These are phyloP conservation scores for Leccinum variicolor DNA, from an alignment of 768 basidiomycete genomes.

Conservation along the genomic window DNA sequence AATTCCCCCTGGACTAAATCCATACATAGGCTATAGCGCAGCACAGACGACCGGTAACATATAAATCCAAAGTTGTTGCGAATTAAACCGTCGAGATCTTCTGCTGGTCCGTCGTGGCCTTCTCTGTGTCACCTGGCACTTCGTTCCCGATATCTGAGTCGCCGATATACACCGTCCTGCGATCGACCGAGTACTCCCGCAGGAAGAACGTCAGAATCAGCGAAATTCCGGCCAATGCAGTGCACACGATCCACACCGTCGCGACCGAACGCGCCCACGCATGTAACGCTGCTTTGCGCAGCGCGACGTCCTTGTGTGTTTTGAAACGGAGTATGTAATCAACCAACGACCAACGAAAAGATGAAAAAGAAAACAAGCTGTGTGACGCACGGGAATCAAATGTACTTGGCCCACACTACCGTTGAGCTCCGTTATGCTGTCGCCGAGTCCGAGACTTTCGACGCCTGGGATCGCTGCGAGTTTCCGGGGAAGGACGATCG, in stretches of 20 bases:
- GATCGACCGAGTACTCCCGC: constrained; percentile 56
- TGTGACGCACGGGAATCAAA: constrained; percentile 11
- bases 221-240: constrained; percentile 45
- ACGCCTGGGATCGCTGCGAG: constrained; percentile 34
- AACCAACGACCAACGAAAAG: background rate
- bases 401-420: constrained; percentile 44
- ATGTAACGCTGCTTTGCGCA: constrained; percentile 43
- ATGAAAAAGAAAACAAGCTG: background rate
- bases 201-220: constrained; percentile 47
- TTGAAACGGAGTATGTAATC: background rate
- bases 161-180: constrained; percentile 43
- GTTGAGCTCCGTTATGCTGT: constrained; percentile 40
- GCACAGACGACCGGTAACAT: too few species aligned
- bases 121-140: constrained; percentile 18
- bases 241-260: constrained; percentile 62
- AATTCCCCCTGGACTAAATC: too few species aligned
- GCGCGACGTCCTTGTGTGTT: background rate
- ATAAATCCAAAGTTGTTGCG: background rate
- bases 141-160: background rate
- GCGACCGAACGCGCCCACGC: constrained; percentile 63
- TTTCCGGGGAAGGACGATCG: constrained; percentile 44
- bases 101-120: background rate
- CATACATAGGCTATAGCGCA: background rate
- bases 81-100: background rate
- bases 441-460: constrained; percentile 24